These are phyloP conservation scores for Glonium stellatum DNA, from an alignment of 495 filamentous ascomycete species.

Conservation along the genomic window DNA sequence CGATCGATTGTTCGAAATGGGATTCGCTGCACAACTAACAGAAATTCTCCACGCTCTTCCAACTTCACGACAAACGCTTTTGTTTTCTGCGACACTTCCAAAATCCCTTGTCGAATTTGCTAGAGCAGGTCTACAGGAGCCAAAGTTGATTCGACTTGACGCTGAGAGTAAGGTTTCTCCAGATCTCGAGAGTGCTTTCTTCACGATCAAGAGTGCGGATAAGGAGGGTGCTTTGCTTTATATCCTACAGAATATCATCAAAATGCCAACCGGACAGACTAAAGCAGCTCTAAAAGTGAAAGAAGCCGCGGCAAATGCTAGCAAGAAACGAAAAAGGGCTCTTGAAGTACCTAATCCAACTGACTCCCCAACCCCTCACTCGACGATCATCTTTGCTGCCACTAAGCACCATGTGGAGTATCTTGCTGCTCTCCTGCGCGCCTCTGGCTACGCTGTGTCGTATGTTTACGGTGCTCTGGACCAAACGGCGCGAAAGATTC, in stretches of 20 bases:
- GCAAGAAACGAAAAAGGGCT: slow-evolving; percentile 46
- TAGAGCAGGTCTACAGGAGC: slow-evolving; percentile 83
- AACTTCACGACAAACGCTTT: slow-evolving; percentile 72
- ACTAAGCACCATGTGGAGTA: slow-evolving; percentile 99
- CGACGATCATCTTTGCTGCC: slow-evolving; percentile 87
- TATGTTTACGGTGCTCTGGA: slow-evolving; percentile 91
- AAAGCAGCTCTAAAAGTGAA: slow-evolving; percentile 40
- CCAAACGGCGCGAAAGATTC: slow-evolving; percentile 82
- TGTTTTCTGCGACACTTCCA: slow-evolving; percentile 92
- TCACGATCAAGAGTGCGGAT: slow-evolving; percentile 82
- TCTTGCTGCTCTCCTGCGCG: slow-evolving; percentile 60
- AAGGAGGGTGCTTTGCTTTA: slow-evolving; percentile 89
- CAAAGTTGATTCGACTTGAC: slow-evolving; percentile 78
- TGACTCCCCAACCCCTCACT: slow-evolving; percentile 64
- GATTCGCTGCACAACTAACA: slow-evolving; percentile 83
- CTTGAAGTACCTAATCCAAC: slow-evolving; percentile 40
- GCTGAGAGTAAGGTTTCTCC: slow-evolving; percentile 93
- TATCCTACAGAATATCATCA: slow-evolving; percentile 82
- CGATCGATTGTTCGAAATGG: slow-evolving; percentile 95
- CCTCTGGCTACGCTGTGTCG: slow-evolving; percentile 78
- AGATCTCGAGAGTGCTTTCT: slow-evolving; percentile 87
- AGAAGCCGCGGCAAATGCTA: slow-evolving; percentile 32
- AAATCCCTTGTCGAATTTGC: slow-evolving; percentile 94
- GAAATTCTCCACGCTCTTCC: slow-evolving; percentile 91
- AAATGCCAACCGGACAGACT: slow-evolving; percentile 76